A percentile compares a stretch with the other conserved stretches of the same genome.
phyloP scores from a whole-genome alignment of 768 basidiomycete genomes.

The Hygrophorus russula region DNA sequence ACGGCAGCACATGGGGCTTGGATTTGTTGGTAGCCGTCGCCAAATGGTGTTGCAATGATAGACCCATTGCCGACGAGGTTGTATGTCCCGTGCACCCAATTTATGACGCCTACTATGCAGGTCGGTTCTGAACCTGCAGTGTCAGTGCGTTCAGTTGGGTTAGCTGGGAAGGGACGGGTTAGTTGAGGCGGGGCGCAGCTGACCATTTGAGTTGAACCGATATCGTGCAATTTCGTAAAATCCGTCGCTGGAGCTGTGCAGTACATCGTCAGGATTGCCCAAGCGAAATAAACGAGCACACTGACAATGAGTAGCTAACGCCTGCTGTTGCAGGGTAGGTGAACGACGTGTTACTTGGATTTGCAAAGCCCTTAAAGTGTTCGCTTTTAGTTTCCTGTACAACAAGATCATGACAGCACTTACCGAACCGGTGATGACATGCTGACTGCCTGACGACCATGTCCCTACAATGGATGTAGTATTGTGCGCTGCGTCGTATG shows the following conservation, averaged over 20 bases:
- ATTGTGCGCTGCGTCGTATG: constrained; percentile 43
- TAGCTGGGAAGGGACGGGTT: not conserved
- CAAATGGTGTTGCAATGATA: constrained; percentile 59
- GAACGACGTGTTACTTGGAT: constrained; percentile 76
- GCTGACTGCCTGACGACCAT: constrained; percentile 73
- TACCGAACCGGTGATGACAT: constrained; percentile 75
- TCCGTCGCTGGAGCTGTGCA: constrained; percentile 50
- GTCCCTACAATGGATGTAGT: constrained; percentile 65
- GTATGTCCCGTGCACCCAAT: constrained; percentile 86
- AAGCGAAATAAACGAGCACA: constrained; percentile 7
- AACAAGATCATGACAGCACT: constrained; percentile 22
- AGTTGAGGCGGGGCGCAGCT: constrained; percentile 10
- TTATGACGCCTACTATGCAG: constrained; percentile 82
- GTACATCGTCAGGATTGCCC: constrained; percentile 3
- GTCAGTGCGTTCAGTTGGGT: too few species aligned
- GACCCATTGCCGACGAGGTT: constrained; percentile 64
- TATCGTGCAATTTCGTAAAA: constrained; percentile 89
- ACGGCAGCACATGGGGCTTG: constrained; percentile 87
- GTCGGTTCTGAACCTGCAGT: constrained; percentile 62
- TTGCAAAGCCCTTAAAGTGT: constrained; percentile 59
- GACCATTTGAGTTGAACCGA: constrained; percentile 82
- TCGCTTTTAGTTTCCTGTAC: not conserved
- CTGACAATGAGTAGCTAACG: constrained; percentile 83
- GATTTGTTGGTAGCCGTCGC: constrained; percentile 89
- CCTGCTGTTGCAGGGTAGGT: constrained; percentile 80